A percentile compares a stretch with the other conserved stretches of the same genome.
Evolutionary conservation across 352 stramenopile species (phyloP).

Genomic region (Elongisporangium undulatum): DNA sequence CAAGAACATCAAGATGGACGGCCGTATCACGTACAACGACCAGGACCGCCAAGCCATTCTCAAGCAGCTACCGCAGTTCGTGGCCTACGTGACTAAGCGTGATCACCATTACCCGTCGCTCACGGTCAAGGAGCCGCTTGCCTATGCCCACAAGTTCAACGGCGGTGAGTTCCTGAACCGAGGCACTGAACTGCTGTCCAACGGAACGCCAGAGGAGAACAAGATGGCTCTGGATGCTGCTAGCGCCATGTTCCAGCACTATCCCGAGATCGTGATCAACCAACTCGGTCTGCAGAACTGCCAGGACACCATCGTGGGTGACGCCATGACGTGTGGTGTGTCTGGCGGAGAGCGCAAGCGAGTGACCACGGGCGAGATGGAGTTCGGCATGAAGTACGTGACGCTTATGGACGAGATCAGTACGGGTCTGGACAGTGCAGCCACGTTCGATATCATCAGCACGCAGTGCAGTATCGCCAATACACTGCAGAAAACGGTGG

Average conservation of each 20-base stretch:
- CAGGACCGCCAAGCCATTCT: neutral
- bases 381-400: slow-evolving; percentile 62
- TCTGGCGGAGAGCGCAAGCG: slow-evolving; percentile 64
- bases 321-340: slow-evolving; percentile 43
- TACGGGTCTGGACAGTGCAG: slow-evolving; percentile 88
- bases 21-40: slow-evolving; percentile 14
- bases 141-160: slow-evolving; percentile 22
- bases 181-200: slow-evolving; percentile 10
- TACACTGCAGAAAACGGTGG: slow-evolving; percentile 34
- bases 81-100: slow-evolving; percentile 12
- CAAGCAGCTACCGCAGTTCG: slow-evolving; percentile 8
- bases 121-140: slow-evolving; percentile 23
- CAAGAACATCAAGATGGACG: slow-evolving; percentile 11
- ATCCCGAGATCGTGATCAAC: neutral
- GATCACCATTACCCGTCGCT: slow-evolving; percentile 16
- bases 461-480: slow-evolving; percentile 46
- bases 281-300: slow-evolving; percentile 32
- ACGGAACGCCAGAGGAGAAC: slow-evolving; percentile 27
- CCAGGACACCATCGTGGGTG: slow-evolving; percentile 46
- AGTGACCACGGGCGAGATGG: slow-evolving; percentile 80
- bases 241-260: neutral
- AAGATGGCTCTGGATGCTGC: slow-evolving; percentile 1
- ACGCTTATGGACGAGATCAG: slow-evolving; percentile 89
- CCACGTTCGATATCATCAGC: slow-evolving; percentile 89
- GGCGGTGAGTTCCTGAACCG: slow-evolving; percentile 12